Evolutionary conservation across 495 filamentous ascomycete species (phyloP), one percentile per base, ranked within the genome.

Genomic region (Aspergillus sparsus): DNA sequence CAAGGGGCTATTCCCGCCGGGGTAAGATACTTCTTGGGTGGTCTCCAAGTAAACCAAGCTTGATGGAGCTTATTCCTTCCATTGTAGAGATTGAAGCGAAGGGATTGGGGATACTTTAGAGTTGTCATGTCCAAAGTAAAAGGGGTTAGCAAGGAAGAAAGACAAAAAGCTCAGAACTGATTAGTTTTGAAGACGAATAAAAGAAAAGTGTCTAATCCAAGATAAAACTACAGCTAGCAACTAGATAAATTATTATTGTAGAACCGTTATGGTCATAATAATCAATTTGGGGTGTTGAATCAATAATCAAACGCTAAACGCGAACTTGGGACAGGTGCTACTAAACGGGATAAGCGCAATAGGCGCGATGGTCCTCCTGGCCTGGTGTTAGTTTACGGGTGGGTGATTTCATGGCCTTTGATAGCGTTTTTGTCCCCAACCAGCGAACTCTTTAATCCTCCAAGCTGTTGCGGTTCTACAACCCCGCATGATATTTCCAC

Each of bases 11-110:
- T 53, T 83, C 85, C 0, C 76, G 82, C 49, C 78, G 88, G 35
- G 88, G 85, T 7, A 82, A 70, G 55, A 88, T 89, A 68, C 78
- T 87, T 59, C 71, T 92, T 13, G 85, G 81, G 0, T 92, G 88
- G 88, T 70, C 75, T 44, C 82, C 88, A 7, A 80, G 77, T 68
- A 74, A 77, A 42, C 76, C 71, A 18, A 77, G 70, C 36, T 50
- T 92, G 63, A 68, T 82, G 68, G 85, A 85, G 7, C 74, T 83
- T 55, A 74, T 90, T 46, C 75, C 82, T 5, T 70, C 75, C 8
- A 79, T 80, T 63, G 80, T 88, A 18, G 76, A 81, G 15, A 57
- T 68, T 31, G 83, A 86, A 74, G 65, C 83, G 58, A 72, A 87
- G 85, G 74, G 71, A 78, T 64, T 77, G 85, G 41, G 85, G 66